A percentile compares a stretch with the other conserved stretches of the same genome.
phyloP scores from a whole-genome alignment of 208 protist species.

The Leishmania lainsoni region DNA sequence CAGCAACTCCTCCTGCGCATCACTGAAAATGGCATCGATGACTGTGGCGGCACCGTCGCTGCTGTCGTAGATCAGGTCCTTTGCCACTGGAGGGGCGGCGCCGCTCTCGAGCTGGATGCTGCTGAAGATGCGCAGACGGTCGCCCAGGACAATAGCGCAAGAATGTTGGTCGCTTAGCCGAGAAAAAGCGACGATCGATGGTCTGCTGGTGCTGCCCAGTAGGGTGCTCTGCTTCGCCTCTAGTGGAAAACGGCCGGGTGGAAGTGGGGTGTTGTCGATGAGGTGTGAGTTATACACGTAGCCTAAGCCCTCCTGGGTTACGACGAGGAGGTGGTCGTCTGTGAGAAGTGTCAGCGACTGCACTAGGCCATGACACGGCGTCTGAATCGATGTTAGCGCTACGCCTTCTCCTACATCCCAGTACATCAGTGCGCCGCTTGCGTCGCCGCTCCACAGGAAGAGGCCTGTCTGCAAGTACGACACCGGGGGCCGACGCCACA shows the following conservation, averaged over 20 bases:
- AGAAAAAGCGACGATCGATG: slow-evolving; percentile 38
- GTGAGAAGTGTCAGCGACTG: slow-evolving; percentile 47
- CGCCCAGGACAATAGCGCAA: slow-evolving; percentile 63
- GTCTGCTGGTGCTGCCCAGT: slow-evolving; percentile 9
- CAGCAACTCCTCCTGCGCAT: slow-evolving; percentile 69
- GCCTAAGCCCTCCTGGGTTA: slow-evolving; percentile 49
- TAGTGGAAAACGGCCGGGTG: slow-evolving; percentile 34
- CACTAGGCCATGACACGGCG: slow-evolving; percentile 47
- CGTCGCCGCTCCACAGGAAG: slow-evolving; percentile 69
- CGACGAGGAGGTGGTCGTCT: slow-evolving; percentile 61
- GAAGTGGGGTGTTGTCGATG: slow-evolving; percentile 38
- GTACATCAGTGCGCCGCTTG: slow-evolving; percentile 49
- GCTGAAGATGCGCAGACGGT: slow-evolving; percentile 63
- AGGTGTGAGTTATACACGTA: slow-evolving; percentile 79
- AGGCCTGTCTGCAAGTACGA: slow-evolving; percentile 72
- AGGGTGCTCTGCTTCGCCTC: slow-evolving; percentile 20
- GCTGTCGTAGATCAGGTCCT: slow-evolving; percentile 76
- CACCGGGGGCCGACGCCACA: slow-evolving; percentile 57
- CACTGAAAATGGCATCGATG: slow-evolving; percentile 83
- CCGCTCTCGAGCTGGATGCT: slow-evolving; percentile 34
- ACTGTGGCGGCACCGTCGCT: slow-evolving; percentile 63
- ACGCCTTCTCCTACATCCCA: slow-evolving; percentile 82
- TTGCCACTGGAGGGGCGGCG: slow-evolving; percentile 27
- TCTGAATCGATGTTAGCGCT: slow-evolving; percentile 49
- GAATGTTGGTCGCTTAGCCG: slow-evolving; percentile 45